Evolutionary conservation across 441 rosid species (phyloP).

Genomic region (Biscutella laevigata): DNA sequence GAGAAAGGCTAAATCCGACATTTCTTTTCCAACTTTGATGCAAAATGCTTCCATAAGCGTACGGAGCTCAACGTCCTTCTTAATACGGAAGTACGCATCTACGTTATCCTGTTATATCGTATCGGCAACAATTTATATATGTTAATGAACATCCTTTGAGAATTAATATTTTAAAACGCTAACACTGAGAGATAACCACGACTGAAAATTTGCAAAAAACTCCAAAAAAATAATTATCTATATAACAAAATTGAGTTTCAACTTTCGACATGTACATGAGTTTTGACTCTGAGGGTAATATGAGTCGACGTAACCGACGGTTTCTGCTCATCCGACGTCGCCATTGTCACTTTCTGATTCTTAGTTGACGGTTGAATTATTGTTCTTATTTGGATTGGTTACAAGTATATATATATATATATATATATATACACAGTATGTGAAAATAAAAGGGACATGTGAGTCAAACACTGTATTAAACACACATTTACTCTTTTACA

Average conservation of each 20-base stretch:
- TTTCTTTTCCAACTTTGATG: not conserved
- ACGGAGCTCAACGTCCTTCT: slow-evolving; percentile 2
- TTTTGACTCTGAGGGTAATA: not conserved
- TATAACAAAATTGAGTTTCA: no score
- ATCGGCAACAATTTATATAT: not conserved
- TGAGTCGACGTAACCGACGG: not conserved
- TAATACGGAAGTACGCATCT: slow-evolving; percentile 9
- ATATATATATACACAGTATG: not conserved
- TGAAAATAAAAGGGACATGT: not conserved
- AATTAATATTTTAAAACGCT: no score
- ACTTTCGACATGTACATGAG: no score
- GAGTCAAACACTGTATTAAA: no score
- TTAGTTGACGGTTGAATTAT: not conserved
- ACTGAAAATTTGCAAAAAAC: no score
- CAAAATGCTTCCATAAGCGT: slow-evolving; percentile 10
- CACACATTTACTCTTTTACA: no score
- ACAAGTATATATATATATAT: not conserved
- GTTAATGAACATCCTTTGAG: no score
- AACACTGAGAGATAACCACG: no score
- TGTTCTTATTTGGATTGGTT: not conserved
- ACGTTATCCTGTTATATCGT: not conserved
- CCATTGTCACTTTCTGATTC: slow-evolving; percentile 4
- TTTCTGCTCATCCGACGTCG: slow-evolving; percentile 8
- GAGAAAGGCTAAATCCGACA: not conserved
- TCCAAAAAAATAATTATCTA: no score